A percentile compares a stretch with the other conserved stretches of the same genome.
phyloP scores from a whole-genome alignment of 257 asterid species.

The Nicotiana tomentosiformis region DNA sequence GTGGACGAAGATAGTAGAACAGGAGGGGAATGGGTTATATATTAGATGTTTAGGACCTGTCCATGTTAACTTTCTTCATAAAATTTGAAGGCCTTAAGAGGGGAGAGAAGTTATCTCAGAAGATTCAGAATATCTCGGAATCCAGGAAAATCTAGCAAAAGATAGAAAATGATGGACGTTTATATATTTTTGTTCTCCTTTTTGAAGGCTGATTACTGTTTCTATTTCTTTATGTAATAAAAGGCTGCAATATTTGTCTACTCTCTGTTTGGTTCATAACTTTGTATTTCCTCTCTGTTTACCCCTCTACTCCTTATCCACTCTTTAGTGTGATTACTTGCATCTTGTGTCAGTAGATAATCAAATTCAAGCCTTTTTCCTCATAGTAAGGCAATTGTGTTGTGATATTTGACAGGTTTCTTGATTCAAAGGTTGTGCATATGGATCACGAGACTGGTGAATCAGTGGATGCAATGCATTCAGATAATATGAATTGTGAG shows the following conservation, averaged over 20 bases:
- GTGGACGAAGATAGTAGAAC: not conserved
- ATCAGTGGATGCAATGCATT: slow-evolving; percentile 22
- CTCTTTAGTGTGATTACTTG: not conserved
- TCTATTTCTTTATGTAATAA: not conserved
- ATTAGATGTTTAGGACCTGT: not conserved
- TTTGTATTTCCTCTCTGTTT: not conserved
- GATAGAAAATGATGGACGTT: too few species aligned
- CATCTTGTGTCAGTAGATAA: not conserved
- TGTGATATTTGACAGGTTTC: not conserved
- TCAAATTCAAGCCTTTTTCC: not conserved
- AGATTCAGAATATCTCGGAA: too few species aligned
- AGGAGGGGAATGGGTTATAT: not conserved
- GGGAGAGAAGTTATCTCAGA: not conserved
- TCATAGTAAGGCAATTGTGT: not conserved
- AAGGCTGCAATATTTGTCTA: not conserved
- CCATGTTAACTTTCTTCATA: not conserved
- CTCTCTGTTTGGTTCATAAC: not conserved
- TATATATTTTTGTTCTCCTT: not conserved
- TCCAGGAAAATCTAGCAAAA: too few species aligned
- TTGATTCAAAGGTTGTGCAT: slow-evolving; percentile 21
- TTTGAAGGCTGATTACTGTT: not conserved
- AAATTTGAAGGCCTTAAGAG: not conserved
- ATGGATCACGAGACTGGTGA: slow-evolving; percentile 48
- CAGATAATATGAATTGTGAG: slow-evolving; percentile 39
- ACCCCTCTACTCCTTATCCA: not conserved